Evolutionary conservation across 257 asterid genomes (phyloP).

Genomic region (Solanum stenotomum): DNA sequence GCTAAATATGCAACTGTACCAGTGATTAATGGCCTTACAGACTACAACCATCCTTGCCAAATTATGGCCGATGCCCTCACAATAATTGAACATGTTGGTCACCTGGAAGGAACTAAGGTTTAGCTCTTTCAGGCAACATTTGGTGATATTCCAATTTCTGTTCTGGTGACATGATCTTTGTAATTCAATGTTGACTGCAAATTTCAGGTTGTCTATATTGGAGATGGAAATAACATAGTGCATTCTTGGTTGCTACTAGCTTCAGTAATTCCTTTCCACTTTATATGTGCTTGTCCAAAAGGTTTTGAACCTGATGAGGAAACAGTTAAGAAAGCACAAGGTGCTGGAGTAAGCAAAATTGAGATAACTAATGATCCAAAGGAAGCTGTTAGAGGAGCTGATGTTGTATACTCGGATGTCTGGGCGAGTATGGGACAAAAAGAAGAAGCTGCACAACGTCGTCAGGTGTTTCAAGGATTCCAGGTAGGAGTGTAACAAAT

Average conservation of each 20-base stretch:
- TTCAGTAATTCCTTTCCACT: conserved; percentile 78
- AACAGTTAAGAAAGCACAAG: conserved; percentile 54
- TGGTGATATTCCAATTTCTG: not conserved
- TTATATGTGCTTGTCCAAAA: conserved; percentile 81
- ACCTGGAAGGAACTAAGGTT: conserved; percentile 88
- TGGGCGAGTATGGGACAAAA: conserved; percentile 99
- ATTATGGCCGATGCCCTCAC: conserved; percentile 99
- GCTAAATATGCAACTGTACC: conserved; percentile 80
- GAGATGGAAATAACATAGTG: conserved; percentile 96
- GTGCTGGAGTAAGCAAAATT: conserved; percentile 75
- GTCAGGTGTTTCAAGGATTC: conserved; percentile 75
- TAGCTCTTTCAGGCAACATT: not conserved
- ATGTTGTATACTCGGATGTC: conserved; percentile 90
- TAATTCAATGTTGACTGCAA: not conserved
- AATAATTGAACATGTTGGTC: conserved; percentile 82
- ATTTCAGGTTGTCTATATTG: conserved; percentile 84
- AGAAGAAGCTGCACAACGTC: conserved; percentile 94
- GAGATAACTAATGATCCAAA: conserved; percentile 76
- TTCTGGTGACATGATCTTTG: not conserved
- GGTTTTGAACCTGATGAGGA: conserved; percentile 83
- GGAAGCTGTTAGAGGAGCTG: conserved; percentile 92
- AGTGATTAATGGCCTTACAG: conserved; percentile 88
- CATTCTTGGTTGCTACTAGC: conserved; percentile 92
- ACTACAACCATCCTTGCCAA: conserved; percentile 95
- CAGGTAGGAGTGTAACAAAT: conserved; percentile 38